Conservation (phyloP, 192 early-diverging fungal genomes). For the Coemansia erecta region DNA sequence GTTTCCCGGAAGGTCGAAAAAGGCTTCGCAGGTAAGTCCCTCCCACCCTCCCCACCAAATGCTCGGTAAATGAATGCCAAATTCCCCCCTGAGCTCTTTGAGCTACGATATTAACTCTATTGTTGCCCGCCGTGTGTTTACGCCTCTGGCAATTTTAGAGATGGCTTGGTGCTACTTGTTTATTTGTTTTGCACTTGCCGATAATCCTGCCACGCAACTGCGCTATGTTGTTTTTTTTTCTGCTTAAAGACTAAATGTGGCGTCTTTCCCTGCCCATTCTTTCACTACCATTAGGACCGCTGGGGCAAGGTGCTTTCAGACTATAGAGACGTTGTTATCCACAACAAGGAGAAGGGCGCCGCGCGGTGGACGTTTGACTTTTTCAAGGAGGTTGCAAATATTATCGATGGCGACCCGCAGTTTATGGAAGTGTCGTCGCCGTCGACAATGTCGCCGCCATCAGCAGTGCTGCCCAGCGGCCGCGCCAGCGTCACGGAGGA, state of each 20-base stretch:
- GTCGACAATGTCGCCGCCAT: slow-evolving; percentile 18
- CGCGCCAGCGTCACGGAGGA: not conserved
- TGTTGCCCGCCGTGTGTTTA: too few relatives aligned
- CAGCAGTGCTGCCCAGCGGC: slow-evolving; percentile 7
- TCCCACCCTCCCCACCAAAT: not conserved
- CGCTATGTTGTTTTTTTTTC: too few relatives aligned
- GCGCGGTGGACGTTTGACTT: slow-evolving; percentile 56
- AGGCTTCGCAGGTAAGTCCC: slow-evolving; percentile 48
- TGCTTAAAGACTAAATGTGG: too few relatives aligned
- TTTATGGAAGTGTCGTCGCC: slow-evolving; percentile 32
- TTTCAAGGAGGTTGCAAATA: slow-evolving; percentile 49
- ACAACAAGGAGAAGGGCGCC: slow-evolving; percentile 55
- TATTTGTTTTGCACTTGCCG: too few relatives aligned
- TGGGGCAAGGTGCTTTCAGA: slow-evolving; percentile 55
- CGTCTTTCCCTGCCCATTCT: not conserved
- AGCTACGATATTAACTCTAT: too few relatives aligned
- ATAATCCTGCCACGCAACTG: too few relatives aligned
- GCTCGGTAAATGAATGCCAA: too few relatives aligned
- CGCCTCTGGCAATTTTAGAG: too few relatives aligned
- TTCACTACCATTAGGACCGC: slow-evolving; percentile 36
- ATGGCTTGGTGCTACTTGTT: too few relatives aligned
- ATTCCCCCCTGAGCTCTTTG: too few relatives aligned
- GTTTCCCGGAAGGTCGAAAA: slow-evolving; percentile 52
- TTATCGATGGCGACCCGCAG: slow-evolving; percentile 44
- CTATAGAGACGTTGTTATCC: slow-evolving; percentile 52